These are phyloP conservation scores for Urochloa ruziziensis DNA, from an alignment of 176 grass and related monocot genomes.

Conservation along the genomic window DNA sequence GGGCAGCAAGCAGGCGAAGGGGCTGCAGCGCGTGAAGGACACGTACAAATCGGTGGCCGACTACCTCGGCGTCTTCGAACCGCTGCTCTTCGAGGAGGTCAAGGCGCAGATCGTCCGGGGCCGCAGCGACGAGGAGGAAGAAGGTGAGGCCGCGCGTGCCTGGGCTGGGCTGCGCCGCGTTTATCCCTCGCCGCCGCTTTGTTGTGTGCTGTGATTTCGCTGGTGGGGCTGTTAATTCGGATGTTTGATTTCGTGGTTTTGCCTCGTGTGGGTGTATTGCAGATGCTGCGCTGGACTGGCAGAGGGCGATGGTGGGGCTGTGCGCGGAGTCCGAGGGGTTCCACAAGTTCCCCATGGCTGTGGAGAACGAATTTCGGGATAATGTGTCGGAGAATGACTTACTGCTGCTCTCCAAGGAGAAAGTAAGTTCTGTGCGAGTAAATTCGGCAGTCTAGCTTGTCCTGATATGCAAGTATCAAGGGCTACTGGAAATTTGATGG, in stretches of 20 bases:
- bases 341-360: constrained; percentile 64
- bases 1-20: constrained; percentile 36
- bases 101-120: constrained; percentile 90
- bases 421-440: constrained; percentile 47
- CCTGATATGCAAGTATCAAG: background rate
- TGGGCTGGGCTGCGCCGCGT: background rate
- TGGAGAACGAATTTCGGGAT: constrained; percentile 57
- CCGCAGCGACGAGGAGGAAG: constrained; percentile 61
- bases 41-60: constrained; percentile 70
- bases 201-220: background rate
- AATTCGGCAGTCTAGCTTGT: background rate
- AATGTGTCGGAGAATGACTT: constrained; percentile 79
- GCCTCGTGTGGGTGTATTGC: background rate
- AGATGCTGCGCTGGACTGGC: constrained; percentile 68
- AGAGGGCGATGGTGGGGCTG: constrained; percentile 41
- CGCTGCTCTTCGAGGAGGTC: constrained; percentile 96
- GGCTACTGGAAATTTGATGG: background rate
- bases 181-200: background rate
- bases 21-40: constrained; percentile 56
- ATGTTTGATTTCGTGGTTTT: constrained; percentile 16
- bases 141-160: constrained; percentile 16
- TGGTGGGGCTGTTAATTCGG: background rate
- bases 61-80: constrained; percentile 77
- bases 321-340: constrained; percentile 72
- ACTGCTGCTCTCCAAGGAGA: constrained; percentile 74